These are phyloP conservation scores for Mimosa bimucronata DNA, from an alignment of 306 rosid genomes.

Conservation along the genomic window DNA sequence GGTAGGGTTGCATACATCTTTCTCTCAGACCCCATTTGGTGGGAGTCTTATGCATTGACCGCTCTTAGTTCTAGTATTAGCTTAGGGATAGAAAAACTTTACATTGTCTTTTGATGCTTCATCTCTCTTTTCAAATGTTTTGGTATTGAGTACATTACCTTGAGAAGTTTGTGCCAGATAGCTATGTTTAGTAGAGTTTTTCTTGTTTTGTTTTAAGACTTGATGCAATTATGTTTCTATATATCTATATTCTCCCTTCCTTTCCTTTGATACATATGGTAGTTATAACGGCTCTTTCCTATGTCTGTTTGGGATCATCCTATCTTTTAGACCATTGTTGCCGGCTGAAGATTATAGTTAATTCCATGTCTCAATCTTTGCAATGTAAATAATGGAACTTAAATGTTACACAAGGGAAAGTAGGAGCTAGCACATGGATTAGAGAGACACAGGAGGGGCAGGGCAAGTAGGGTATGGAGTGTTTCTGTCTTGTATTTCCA, in stretches of 20 bases:
- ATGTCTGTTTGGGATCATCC: background rate
- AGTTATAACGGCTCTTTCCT: background rate
- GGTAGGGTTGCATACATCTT: no score
- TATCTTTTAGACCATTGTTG: constrained; percentile 26
- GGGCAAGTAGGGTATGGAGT: constrained; percentile 48
- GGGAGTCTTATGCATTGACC: no score
- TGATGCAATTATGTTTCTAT: background rate
- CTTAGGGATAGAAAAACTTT: background rate
- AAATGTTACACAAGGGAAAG: constrained; percentile 22
- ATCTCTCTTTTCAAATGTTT: background rate
- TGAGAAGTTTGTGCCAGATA: background rate
- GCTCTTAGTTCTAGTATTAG: background rate
- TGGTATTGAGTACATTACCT: background rate
- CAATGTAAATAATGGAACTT: constrained; percentile 33
- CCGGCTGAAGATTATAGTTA: constrained; percentile 36
- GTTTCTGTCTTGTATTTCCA: constrained; percentile 40
- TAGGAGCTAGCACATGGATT: constrained; percentile 8
- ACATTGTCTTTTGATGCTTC: background rate
- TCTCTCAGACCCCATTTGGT: no score
- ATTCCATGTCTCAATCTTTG: constrained; percentile 44
- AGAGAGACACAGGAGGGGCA: background rate
- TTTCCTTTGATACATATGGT: background rate
- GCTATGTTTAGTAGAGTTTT: background rate
- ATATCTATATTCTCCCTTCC: background rate
- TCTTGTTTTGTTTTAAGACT: background rate